A percentile compares a stretch with the other conserved stretches of the same genome.
Evolutionary conservation across 2,329 filamentous ascomycete genomes (phyloP).

Genomic region (Colletotrichum caudatum): DNA sequence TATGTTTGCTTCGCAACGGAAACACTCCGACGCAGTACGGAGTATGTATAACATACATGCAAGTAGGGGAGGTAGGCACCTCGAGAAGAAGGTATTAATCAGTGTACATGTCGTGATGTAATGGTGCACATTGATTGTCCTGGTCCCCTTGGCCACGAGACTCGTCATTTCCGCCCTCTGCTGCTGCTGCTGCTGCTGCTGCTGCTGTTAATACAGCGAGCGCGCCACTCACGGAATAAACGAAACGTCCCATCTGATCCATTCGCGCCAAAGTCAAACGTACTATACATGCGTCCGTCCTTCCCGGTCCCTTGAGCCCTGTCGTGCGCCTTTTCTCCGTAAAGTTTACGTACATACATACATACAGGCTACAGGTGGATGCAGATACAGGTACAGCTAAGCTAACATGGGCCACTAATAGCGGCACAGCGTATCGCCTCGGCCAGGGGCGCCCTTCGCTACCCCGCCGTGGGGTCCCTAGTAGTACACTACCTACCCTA

Average conservation of each 20-base stretch:
- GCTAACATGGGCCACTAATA: neutral
- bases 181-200: neutral
- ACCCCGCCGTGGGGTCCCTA: slow-evolving; percentile 43
- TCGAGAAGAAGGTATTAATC: neutral
- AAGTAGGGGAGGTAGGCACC: neutral
- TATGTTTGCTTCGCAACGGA: neutral
- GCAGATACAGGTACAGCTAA: neutral
- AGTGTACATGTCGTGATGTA: neutral
- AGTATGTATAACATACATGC: neutral
- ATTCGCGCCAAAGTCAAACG: neutral
- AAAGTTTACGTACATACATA: neutral
- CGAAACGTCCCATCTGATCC: neutral
- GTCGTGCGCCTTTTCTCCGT: slow-evolving; percentile 5
- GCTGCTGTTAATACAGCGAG: neutral
- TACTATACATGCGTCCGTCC: neutral
- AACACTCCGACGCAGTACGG: neutral
- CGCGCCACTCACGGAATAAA: neutral
- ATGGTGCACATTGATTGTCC: neutral
- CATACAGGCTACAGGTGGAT: too few species aligned
- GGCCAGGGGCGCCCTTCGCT: slow-evolving; percentile 30
- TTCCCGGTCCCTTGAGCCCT: neutral
- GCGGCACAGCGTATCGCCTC: slow-evolving; percentile 5
- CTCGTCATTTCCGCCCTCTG: neutral
- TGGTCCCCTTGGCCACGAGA: neutral
- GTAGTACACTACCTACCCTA: too few species aligned